Percentiles rank a stretch among this genome's conserved stretches.
phyloP scores from a whole-genome alignment of 2,329 filamentous ascomycete genomes.

The Dryadomyces sulphureus region DNA sequence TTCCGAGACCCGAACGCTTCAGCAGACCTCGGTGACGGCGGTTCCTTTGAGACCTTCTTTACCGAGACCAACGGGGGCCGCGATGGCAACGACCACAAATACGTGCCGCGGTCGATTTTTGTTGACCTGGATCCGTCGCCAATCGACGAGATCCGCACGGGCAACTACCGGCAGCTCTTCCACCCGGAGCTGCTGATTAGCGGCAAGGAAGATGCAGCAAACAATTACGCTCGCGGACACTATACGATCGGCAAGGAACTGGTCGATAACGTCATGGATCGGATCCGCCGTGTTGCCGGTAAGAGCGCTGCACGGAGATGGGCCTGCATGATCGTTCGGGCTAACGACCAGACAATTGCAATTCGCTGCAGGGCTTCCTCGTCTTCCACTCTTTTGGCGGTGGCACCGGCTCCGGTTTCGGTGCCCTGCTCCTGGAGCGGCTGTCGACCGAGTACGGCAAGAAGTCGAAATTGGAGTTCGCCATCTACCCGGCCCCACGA shows the following conservation, averaged over 20 bases:
- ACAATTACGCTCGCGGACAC: conserved; percentile 65
- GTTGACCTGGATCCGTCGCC: conserved; percentile 60
- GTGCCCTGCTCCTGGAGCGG: conserved; percentile 56
- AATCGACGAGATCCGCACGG: conserved; percentile 60
- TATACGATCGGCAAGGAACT: conserved; percentile 68
- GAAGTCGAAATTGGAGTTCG: conserved; percentile 65
- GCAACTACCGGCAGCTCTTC: conserved; percentile 52
- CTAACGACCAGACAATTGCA: conserved; percentile 46
- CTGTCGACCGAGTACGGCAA: conserved; percentile 61
- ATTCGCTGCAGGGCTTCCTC: conserved; percentile 57
- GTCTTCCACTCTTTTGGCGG: conserved; percentile 65
- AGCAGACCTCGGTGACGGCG: conserved; percentile 39
- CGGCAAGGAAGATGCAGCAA: conserved; percentile 64
- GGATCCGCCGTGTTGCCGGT: conserved; percentile 56
- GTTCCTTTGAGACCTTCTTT: conserved; percentile 61
- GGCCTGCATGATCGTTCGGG: background rate
- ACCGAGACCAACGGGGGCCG: conserved; percentile 51
- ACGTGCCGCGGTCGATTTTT: conserved; percentile 58
- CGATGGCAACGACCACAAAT: conserved; percentile 26
- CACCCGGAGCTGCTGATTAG: conserved; percentile 59
- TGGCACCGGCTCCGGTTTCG: conserved; percentile 59
- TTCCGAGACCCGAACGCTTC: conserved; percentile 45
- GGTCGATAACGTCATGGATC: conserved; percentile 55
- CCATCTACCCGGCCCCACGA: conserved; percentile 55
- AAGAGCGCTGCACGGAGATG: conserved; percentile 15